Evolutionary conservation across 805 yeast genomes (phyloP).

Genomic region (Candida nemodendra): DNA sequence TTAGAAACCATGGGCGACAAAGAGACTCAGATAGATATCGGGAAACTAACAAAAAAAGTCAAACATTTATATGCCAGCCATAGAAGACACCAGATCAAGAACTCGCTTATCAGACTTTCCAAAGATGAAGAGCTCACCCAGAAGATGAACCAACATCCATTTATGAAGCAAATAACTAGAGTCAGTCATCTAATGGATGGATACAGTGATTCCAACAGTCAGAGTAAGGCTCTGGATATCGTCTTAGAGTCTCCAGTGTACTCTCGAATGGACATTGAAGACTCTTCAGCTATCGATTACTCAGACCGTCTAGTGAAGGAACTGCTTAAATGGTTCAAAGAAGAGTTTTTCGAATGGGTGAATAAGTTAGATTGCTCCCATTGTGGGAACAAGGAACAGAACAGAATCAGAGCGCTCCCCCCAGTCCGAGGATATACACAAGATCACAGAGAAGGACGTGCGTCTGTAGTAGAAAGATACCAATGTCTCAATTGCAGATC

Average conservation of each 20-base stretch:
- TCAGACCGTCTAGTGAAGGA: constrained; percentile 60
- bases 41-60: constrained; percentile 4
- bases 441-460: constrained; percentile 48
- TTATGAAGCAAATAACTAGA: constrained; percentile 11
- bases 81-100: constrained; percentile 6
- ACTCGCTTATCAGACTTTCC: neutral
- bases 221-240: constrained; percentile 59
- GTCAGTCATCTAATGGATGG: constrained; percentile 22
- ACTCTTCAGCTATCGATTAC: constrained; percentile 36
- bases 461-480: constrained; percentile 63
- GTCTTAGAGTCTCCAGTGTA: constrained; percentile 69
- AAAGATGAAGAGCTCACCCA: constrained; percentile 1
- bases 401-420: constrained; percentile 40
- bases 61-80: constrained; percentile 11
- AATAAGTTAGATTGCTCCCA: constrained; percentile 60
- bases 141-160: constrained; percentile 7
- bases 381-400: constrained; percentile 45
- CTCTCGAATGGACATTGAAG: constrained; percentile 34
- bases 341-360: constrained; percentile 82
- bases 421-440: constrained; percentile 40
- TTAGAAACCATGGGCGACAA: too few relatives aligned
- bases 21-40: neutral
- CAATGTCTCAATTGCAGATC: constrained; percentile 52
- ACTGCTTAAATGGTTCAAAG: constrained; percentile 67
- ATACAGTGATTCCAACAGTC: constrained; percentile 44